Evolutionary conservation across 345 rosid species (phyloP), one percentile per base, ranked within the genome.

Genomic region (Gossypium rotundifolium): DNA sequence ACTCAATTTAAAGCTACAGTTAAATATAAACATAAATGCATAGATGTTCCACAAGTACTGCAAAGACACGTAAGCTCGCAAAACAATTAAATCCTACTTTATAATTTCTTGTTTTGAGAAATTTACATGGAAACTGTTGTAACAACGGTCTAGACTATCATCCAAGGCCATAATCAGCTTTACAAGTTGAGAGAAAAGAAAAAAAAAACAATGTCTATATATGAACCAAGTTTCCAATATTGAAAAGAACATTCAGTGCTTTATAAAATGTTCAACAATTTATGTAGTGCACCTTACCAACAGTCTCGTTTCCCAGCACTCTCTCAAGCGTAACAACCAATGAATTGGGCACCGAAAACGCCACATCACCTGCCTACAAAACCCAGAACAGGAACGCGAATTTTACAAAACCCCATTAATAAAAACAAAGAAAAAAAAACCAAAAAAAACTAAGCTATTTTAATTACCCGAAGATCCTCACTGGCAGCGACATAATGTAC

Each of bases 291-390:
- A 80, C 79, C 79, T 80, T 92, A 94, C 98, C 98, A 74, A 94
- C 79, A 75, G 88, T 88, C 89, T 94, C 97, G 75, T 94, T 94
- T 63, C 98, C 98, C 79, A 94, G 71, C 4, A 94, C 98, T 87
- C 98, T 88, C 81, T 94, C 98, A 2, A 94, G 92, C 20, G 98
- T 94, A 75, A 92, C 98, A 42, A 94, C 92, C 79, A 92, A 81
- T 6, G 93, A 87, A 78, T 88, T 82, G n/a, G 93, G 97, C 75
- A 94, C 95, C 12, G 91, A 94, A 80, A 92, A 88, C 5, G 90
- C 97, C 60, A 89, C 93, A 71, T 89, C 98, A n/a, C 97, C 97
- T 13, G 82, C 90, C 97, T 91, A 84, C 29, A 65, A 76, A 52
- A 22, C 66, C 66, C 2, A 9, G 22, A 17, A 65, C 17, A 68